Evolutionary conservation across 345 rosid genomes (phyloP).

Genomic region (Cardamine resedifolia): DNA sequence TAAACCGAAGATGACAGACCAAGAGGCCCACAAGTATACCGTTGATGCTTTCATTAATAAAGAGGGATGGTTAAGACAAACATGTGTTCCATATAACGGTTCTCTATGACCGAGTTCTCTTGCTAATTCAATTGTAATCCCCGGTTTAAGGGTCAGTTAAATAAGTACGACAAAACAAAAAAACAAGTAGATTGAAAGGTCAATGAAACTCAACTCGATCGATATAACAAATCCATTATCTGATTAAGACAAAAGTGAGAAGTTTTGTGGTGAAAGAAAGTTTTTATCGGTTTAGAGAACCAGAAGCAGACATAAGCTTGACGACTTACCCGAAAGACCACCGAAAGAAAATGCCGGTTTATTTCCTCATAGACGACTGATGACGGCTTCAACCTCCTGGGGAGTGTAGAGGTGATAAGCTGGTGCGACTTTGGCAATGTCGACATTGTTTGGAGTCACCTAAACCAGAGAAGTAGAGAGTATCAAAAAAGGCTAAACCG

Average conservation of each 20-base stretch:
- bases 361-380: constrained; percentile 61
- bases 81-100: background rate
- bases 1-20: constrained; percentile 38
- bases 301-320: background rate
- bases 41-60: constrained; percentile 54
- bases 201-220: background rate
- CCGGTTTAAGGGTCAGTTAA: background rate
- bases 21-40: constrained; percentile 49
- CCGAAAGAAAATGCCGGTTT: background rate
- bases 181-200: background rate
- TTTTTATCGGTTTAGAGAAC: background rate
- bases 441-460: constrained; percentile 76
- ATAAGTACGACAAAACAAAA: background rate
- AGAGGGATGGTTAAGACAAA: constrained; percentile 36
- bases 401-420: constrained; percentile 90
- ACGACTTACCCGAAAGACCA: background rate
- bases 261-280: background rate
- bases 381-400: constrained; percentile 90
- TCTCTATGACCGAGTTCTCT: background rate
- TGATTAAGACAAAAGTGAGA: background rate
- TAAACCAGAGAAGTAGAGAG: background rate
- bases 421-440: constrained; percentile 88
- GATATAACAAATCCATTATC: background rate
- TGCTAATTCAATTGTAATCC: background rate
- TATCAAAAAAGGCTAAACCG: background rate